These are phyloP conservation scores for Penicillium digitatum DNA, from an alignment of 2,329 filamentous ascomycete species.

Conservation along the genomic window DNA sequence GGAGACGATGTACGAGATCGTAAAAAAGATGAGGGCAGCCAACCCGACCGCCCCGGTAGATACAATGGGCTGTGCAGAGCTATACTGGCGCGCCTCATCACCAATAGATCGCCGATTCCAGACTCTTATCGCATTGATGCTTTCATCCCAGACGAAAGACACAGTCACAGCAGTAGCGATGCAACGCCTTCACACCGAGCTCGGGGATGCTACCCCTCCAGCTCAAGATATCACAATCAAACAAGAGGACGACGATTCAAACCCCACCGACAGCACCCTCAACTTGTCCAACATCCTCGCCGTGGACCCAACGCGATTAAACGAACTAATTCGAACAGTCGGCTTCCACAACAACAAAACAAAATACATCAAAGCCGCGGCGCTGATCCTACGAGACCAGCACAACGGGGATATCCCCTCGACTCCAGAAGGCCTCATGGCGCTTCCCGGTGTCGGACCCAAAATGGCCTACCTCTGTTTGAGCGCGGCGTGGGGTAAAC, in stretches of 20 bases:
- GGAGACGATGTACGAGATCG: conserved; percentile 73
- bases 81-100: conserved; percentile 43
- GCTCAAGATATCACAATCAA: conserved; percentile 22
- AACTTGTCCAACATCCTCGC: conserved; percentile 74
- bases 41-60: conserved; percentile 76
- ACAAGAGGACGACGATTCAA: conserved; percentile 18
- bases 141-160: conserved; percentile 90
- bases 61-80: conserved; percentile 82
- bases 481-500: conserved; percentile 66
- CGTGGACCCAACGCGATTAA: conserved; percentile 62
- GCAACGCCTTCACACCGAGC: conserved; percentile 69
- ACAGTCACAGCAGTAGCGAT: conserved; percentile 84
- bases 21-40: conserved; percentile 72
- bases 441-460: conserved; percentile 80
- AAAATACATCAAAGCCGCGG: conserved; percentile 71
- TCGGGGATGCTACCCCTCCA: conserved; percentile 42
- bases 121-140: conserved; percentile 81
- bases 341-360: conserved; percentile 97
- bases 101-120: conserved; percentile 69
- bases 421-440: conserved; percentile 68
- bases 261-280: conserved; percentile 48
- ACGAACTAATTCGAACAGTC: conserved; percentile 74
- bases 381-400: conserved; percentile 66
- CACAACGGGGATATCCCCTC: conserved; percentile 74
- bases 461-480: conserved; percentile 94